phyloP scores from a whole-genome alignment of 176 grass and related monocot genomes.

The Puccinellia tenuiflora region DNA sequence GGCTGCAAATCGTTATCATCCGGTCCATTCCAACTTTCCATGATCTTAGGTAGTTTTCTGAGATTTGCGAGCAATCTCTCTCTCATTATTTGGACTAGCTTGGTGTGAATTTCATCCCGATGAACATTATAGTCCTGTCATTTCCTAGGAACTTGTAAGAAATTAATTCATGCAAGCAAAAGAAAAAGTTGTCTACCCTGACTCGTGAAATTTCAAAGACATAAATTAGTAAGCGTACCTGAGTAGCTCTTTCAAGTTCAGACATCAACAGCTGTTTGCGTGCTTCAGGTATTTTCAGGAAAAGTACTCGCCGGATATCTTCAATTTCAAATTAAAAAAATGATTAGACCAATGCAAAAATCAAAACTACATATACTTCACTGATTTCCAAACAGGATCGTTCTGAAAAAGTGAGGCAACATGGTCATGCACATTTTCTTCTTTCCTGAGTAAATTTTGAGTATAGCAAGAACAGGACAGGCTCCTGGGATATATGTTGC shows the following conservation, averaged over 20 bases:
- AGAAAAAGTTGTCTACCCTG: background rate
- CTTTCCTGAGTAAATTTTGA: background rate
- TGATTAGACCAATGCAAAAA: background rate
- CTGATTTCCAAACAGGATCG: background rate
- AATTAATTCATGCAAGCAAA: conserved; percentile 22
- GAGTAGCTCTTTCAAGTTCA: conserved; percentile 90
- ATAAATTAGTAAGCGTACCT: conserved; percentile 46
- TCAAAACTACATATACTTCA: background rate
- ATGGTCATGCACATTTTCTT: background rate
- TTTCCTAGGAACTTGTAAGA: conserved; percentile 32
- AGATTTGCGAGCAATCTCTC: conserved; percentile 97
- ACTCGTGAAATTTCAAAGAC: background rate
- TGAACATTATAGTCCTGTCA: conserved; percentile 93
- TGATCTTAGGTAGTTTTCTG: conserved; percentile 84
- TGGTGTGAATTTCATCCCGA: conserved; percentile 94
- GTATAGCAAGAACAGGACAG: background rate
- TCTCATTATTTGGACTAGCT: conserved; percentile 98
- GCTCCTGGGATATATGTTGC: background rate
- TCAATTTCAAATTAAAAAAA: conserved; percentile 34
- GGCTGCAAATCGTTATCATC: conserved; percentile 84
- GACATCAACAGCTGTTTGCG: conserved; percentile 70
- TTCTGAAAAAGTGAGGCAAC: background rate
- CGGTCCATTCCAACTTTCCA: conserved; percentile 69
- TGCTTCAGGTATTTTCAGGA: conserved; percentile 88
- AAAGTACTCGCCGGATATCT: conserved; percentile 87